Evolutionary conservation across 768 basidiomycete genomes (phyloP), one percentile per base, ranked within the genome.

Genomic region (Cystobasidium onofrii): DNA sequence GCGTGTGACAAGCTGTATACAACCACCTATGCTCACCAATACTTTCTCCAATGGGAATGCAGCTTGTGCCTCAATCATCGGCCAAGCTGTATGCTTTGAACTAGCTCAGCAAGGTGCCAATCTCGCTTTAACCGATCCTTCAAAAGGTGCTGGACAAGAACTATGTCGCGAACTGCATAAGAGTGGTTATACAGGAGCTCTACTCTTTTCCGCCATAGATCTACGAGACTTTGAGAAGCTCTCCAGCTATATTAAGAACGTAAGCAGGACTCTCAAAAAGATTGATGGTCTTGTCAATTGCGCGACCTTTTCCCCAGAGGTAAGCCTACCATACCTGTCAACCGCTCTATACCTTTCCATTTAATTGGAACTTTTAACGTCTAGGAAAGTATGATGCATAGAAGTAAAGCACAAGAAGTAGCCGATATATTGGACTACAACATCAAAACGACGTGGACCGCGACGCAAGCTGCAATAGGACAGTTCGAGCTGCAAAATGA

Each of bases 361-460:
- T 20, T 15, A 25, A 29, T 17, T 39, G 7, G 31, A 20, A 31
- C 69, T 10, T 71, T 25, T 71, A 12, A 10, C 18, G 63, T n/a
- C n/a, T 54, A 71, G 69, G 69, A 71, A n/a, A 60, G n/a, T 41
- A 25, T 36, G 55, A 57, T 71, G 55, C 69, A 71, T 61, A 54
- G 55, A 7, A 41, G 25, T 36, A 36, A 31, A 23, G 27, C 34
- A 17, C n/a, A 60, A 39, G 52, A 33, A 23, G 34, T 71, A 1
- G 7, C 50, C 13, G 69, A 71, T 23, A 60, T 60, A n/a, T 13
- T 57, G 31, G 55, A 71, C 69, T 31, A 4, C 15, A 71, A 71
- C 25, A 3, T 71, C 4, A 55, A 27, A 41, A 33, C 69, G 13
- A 55, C 43, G 9, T 71, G 69, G 69, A 60, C 69, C 15, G 69